Conservation (phyloP, 495 filamentous ascomycete species). For the Hypomontagnella submonticulosa region DNA sequence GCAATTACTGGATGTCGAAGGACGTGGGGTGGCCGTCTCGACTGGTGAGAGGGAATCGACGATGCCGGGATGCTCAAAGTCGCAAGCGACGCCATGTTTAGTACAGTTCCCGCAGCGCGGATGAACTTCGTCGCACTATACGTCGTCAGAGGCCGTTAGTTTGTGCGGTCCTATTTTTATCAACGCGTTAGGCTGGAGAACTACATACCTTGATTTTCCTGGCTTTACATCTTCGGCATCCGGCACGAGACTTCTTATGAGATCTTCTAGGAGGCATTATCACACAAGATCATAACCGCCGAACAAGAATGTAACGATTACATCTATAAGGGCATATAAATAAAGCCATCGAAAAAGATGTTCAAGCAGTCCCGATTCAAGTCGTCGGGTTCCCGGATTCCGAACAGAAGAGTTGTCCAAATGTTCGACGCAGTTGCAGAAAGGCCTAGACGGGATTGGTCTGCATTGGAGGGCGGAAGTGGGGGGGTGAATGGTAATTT, state of each 20-base stretch:
- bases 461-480: slow-evolving; percentile 1
- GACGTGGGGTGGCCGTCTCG: slow-evolving; percentile 39
- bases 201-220: slow-evolving; percentile 69
- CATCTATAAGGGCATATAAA: slow-evolving; percentile 36
- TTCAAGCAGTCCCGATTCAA: slow-evolving; percentile 11
- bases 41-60: slow-evolving; percentile 47
- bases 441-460: slow-evolving; percentile 11
- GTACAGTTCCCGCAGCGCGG: slow-evolving; percentile 70
- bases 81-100: slow-evolving; percentile 71
- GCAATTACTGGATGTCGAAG: slow-evolving; percentile 48
- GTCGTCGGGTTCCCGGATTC: slow-evolving; percentile 17
- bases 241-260: slow-evolving; percentile 71
- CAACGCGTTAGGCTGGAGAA: not conserved
- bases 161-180: slow-evolving; percentile 22
- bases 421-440: slow-evolving; percentile 7
- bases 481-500: slow-evolving; percentile 16
- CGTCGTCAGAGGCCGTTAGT: slow-evolving; percentile 13
- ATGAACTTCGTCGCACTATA: slow-evolving; percentile 71
- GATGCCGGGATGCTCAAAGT: slow-evolving; percentile 64
- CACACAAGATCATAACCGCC: slow-evolving; percentile 35
- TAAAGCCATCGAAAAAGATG: slow-evolving; percentile 42
- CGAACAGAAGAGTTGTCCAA: slow-evolving; percentile 14
- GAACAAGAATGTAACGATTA: slow-evolving; percentile 10
- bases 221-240: slow-evolving; percentile 69
- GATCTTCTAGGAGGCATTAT: slow-evolving; percentile 67